Conservation (phyloP, 2,329 filamentous ascomycete species). For the Penicillium verrucosum region DNA sequence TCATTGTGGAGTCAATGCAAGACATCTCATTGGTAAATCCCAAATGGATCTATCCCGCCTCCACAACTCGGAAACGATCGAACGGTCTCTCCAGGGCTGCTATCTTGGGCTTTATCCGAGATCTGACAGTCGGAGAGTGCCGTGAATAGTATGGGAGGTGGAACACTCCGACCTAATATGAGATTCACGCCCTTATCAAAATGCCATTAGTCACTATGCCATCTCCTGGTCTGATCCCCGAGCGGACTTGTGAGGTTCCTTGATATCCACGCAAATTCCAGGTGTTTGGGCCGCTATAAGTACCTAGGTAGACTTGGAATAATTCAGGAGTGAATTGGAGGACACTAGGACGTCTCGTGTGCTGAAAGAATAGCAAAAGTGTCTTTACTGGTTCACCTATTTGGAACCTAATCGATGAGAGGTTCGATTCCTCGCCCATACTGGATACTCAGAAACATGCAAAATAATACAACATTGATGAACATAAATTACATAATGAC, state of each 20-base stretch:
- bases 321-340: too few species aligned
- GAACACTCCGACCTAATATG: slow-evolving; percentile 1
- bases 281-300: too few species aligned
- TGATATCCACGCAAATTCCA: too few species aligned
- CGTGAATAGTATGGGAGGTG: background rate
- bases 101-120: slow-evolving; percentile 6
- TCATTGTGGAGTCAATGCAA: background rate
- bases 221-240: too few species aligned
- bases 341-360: too few species aligned
- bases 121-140: slow-evolving; percentile 6
- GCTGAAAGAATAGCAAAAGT: too few species aligned
- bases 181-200: slow-evolving; percentile 1
- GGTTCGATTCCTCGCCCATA: background rate
- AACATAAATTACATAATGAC: background rate
- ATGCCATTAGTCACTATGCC: too few species aligned
- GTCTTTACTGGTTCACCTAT: too few species aligned
- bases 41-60: background rate
- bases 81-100: background rate
- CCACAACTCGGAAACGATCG: background rate
- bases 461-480: background rate
- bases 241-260: too few species aligned
- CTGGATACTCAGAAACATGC: background rate
- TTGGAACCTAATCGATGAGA: too few species aligned
- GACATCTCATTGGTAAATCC: background rate
- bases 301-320: too few species aligned